Evolutionary conservation across 441 rosid species (phyloP), one percentile per base, ranked within the genome.

Genomic region (Erodium texanum): DNA sequence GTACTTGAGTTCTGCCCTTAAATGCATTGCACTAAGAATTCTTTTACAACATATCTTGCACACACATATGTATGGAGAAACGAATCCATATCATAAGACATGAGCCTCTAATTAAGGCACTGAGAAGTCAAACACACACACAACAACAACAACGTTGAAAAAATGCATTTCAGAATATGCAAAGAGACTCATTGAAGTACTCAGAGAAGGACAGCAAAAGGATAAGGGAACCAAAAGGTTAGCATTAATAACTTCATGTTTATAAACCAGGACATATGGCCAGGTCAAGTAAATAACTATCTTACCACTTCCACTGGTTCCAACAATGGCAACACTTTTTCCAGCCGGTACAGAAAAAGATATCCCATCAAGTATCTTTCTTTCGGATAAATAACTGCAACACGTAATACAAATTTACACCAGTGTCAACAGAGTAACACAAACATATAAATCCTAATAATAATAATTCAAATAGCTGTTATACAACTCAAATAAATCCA

Each of bases 271-370:
- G 12, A 65, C 22, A 73, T 22, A 68, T 5, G 58, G 48, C 66
- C 56, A 65, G 59, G n/a, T 10, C 14, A n/a, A 72, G 52, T 68
- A 62, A 62, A 14, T 19, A 74, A 54, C 41, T 14, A 61, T 23
- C 86, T 81, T 85, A 90, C 98, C 98, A 56, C 98, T 88, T 66
- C 98, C 97, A 72, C 99, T 94, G 18, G 92, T 84, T 71, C 99
- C 98, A 75, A 92, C 98, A 76, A 94, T 85, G 22, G 99, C 99
- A 62, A 92, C 90, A 76, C 97, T 92, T 80, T 89, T 92, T 72
- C 97, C 99, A 67, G 97, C 87, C 7, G 94, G 91, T 66, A 91
- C 90, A 38, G 74, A 74, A 82, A 94, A 94, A 66, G 98, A 85
- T 66, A 94, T 74, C 69, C 98, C 97, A 75, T 94, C 87, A 68